Percentiles rank a stretch among this genome's conserved stretches.
Evolutionary conservation across 2,329 filamentous ascomycete species (phyloP).

Genomic region (Lasiodiplodia sp.): DNA sequence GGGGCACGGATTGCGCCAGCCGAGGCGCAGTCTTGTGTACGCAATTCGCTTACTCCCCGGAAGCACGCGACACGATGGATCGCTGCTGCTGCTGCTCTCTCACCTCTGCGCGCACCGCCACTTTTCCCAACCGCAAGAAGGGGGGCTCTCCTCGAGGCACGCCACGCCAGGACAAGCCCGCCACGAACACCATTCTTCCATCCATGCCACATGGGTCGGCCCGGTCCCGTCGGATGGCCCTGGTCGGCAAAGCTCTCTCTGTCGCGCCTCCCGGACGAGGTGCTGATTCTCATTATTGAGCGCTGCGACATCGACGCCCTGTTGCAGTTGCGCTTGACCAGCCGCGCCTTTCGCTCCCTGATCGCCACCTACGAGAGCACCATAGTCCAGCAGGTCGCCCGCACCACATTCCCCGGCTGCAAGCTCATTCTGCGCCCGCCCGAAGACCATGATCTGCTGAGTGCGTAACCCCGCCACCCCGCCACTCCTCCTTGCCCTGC

Average conservation of each 20-base stretch:
- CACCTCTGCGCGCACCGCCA: constrained; percentile 10
- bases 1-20: constrained; percentile 26
- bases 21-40: constrained; percentile 22
- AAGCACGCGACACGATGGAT: constrained; percentile 1
- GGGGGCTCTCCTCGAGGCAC: not conserved
- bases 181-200: not conserved
- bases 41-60: constrained; percentile 21
- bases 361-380: constrained; percentile 39
- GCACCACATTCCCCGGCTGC: constrained; percentile 38
- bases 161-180: not conserved
- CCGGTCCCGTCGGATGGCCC: constrained; percentile 26
- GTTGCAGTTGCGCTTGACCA: constrained; percentile 36
- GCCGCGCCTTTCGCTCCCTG: constrained; percentile 35
- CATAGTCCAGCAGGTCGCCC: constrained; percentile 40
- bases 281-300: constrained; percentile 41
- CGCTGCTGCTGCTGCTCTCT: not conserved
- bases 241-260: constrained; percentile 22
- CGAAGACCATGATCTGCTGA: constrained; percentile 22
- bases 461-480: constrained; percentile 21
- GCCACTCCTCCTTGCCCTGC: not conserved
- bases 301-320: constrained; percentile 42
- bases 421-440: constrained; percentile 25
- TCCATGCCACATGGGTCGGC: constrained; percentile 27
- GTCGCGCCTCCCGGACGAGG: constrained; percentile 23
- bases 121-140: not conserved